Conservation (phyloP, 371 early-diverging fungal species). For the Mucor irregularis region DNA sequence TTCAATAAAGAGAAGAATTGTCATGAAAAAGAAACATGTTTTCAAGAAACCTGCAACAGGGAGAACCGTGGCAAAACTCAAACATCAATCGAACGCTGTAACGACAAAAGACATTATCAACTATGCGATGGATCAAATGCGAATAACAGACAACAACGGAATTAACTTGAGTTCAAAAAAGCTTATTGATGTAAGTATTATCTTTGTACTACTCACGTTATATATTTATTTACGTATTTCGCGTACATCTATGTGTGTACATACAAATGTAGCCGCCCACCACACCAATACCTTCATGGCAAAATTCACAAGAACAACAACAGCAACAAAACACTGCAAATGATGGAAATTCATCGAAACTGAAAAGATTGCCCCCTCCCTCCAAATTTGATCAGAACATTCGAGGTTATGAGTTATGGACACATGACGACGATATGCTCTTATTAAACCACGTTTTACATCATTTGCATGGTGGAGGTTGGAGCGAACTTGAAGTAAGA, state of each 20-base stretch:
- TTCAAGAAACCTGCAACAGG: no score
- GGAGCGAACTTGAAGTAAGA: conserved; percentile 23
- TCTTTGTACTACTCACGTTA: no score
- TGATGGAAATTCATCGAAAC: background rate
- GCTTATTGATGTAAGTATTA: no score
- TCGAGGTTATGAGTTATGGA: conserved; percentile 42
- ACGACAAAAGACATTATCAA: conserved; percentile 17
- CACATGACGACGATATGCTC: conserved; percentile 28
- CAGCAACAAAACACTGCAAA: background rate
- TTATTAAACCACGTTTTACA: conserved; percentile 25
- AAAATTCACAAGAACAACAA: background rate
- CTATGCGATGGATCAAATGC: conserved; percentile 18
- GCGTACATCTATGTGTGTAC: background rate
- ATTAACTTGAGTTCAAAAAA: background rate
- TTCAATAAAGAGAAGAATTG: background rate
- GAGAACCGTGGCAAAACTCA: background rate
- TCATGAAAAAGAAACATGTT: background rate
- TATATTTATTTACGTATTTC: background rate
- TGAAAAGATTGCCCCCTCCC: conserved; percentile 20
- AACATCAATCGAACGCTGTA: background rate
- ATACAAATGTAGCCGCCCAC: background rate
- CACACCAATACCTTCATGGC: conserved; percentile 1
- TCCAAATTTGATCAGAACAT: conserved; percentile 41
- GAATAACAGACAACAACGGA: conserved; percentile 9
- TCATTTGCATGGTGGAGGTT: conserved; percentile 24